phyloP scores from a whole-genome alignment of 1,284 basidiomycete genomes.

The Ustilago curta region DNA sequence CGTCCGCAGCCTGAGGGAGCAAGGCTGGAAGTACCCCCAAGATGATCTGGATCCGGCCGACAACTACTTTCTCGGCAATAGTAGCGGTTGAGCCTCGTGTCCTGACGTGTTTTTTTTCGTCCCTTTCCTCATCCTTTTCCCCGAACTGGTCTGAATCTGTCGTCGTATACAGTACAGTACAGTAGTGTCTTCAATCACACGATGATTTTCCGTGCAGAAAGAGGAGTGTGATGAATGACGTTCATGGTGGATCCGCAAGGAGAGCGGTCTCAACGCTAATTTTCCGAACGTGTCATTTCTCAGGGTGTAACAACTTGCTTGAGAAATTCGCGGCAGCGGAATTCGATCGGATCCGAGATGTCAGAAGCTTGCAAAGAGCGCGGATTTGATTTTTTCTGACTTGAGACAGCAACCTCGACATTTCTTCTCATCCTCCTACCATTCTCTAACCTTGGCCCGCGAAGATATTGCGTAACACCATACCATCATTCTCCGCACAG shows the following conservation, averaged over 20 bases:
- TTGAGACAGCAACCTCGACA: background rate
- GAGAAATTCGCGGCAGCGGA: background rate
- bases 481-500: background rate
- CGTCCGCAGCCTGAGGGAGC: conserved; percentile 22
- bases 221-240: background rate
- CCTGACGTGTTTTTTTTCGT: too few species aligned
- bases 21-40: conserved; percentile 21
- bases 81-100: conserved; percentile 12
- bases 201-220: background rate
- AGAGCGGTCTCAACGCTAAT: background rate
- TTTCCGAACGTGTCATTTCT: background rate
- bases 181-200: background rate
- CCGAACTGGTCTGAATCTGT: background rate
- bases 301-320: conserved; percentile 1
- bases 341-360: conserved; percentile 9
- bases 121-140: background rate
- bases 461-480: background rate
- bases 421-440: background rate
- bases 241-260: background rate
- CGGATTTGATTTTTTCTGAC: conserved; percentile 8
- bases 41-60: conserved; percentile 11
- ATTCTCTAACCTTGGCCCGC: background rate
- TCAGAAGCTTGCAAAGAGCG: conserved; percentile 2
- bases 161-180: background rate
- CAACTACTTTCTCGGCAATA: background rate